Evolutionary conservation across 1,284 basidiomycete genomes (phyloP).

Genomic region (Exobasidium cylindrosporum): DNA sequence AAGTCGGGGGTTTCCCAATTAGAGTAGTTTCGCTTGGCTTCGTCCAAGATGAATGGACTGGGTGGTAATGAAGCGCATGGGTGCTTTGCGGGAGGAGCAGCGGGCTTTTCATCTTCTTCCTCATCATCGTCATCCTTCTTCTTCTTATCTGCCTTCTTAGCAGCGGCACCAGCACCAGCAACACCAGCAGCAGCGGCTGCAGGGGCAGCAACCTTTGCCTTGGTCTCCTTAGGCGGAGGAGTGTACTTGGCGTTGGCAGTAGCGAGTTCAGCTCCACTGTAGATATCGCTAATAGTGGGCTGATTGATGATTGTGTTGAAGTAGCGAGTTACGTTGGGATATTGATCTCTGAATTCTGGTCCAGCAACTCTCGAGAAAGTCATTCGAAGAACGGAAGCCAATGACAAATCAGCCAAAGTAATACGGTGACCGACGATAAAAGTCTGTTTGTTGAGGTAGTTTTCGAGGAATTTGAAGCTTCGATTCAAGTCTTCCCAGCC

Average conservation of each 20-base stretch:
- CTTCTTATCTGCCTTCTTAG: conserved; percentile 60
- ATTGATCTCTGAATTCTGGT: conserved; percentile 44
- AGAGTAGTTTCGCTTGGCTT: conserved; percentile 96
- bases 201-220: conserved; percentile 43
- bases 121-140: conserved; percentile 66
- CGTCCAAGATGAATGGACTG: conserved; percentile 88
- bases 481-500: conserved; percentile 57
- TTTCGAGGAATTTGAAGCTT: conserved; percentile 68
- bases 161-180: conserved; percentile 64
- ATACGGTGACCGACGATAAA: conserved; percentile 92
- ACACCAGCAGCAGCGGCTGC: conserved; percentile 55
- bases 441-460: conserved; percentile 73
- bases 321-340: conserved; percentile 76
- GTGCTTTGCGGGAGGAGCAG: conserved; percentile 78
- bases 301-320: conserved; percentile 71
- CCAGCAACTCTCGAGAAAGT: conserved; percentile 32
- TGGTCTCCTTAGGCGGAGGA: conserved; percentile 65
- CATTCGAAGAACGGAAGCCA: conserved; percentile 60
- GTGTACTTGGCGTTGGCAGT: conserved; percentile 72
- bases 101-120: conserved; percentile 61
- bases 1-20: conserved; percentile 76
- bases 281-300: conserved; percentile 40
- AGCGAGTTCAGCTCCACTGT: conserved; percentile 62
- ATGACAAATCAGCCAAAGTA: conserved; percentile 80
- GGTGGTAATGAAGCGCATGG: conserved; percentile 89